Evolutionary conservation across 495 filamentous ascomycete genomes (phyloP), one percentile per base, ranked within the genome.

Genomic region (Penicillium waksmanii): DNA sequence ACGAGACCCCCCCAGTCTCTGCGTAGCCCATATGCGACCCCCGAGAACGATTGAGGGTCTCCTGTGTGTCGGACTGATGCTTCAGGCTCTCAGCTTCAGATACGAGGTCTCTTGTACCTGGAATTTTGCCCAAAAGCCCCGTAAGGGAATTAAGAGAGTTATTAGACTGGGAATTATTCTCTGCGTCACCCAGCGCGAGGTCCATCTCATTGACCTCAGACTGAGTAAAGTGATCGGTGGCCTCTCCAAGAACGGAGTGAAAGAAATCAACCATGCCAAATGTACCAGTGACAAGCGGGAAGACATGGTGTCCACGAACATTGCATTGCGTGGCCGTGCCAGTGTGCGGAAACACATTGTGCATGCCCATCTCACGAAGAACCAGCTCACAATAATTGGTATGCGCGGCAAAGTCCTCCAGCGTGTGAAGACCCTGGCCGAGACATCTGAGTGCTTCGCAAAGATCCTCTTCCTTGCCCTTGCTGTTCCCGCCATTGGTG

Each of bases 231-330:
- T 97, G 92, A 68, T 98, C 95, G 18, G 86, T 96, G 21, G 93
- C 94, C 70, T 98, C 95, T 36, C 95, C 95, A 8, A 97, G 80
- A n/a, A 98, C 92, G 1, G 91, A 96, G 72, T 98, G 95, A 67
- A 97, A 81, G 73, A 98, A 98, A 65, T 98, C 95, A 21, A 97
- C 94, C 62, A 87, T 92, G 17, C 95, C 95, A 74, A 98, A 96
- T 11, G 81, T 90, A 35, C 92, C 93, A 11, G 95, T 98, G 11
- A 96, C 89, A 5, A 98, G 78, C 15, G 95, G 95, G 63, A 86
- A 97, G 42, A 93, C 84, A n/a, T 76, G 81, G 50, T 88, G 87
- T 17, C 91, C 91, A 54, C 74, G 85, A 12, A 96, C 60, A 62
- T 86, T 87, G 59, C 96, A 85, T 75, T 92, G 79, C 0, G 91